Evolutionary conservation across 2,329 filamentous ascomycete species (phyloP), one percentile per base, ranked within the genome.

Genomic region (Fusarium caatingaense): DNA sequence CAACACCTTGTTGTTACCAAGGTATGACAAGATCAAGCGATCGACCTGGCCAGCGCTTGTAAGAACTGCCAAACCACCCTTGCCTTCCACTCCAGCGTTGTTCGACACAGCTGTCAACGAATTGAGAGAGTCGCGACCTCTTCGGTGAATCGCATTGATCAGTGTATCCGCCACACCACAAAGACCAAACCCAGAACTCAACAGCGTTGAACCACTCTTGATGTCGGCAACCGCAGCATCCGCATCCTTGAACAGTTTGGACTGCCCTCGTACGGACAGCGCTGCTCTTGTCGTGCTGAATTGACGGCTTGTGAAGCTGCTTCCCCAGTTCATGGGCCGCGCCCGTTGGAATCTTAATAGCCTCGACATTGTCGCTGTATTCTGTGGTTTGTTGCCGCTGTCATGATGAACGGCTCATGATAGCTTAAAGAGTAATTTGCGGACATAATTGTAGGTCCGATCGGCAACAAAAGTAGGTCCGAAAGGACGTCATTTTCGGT

Each of bases 141-240:
- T 81, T 20, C 83, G 83, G 58, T 88, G 85, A 41, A 95, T 86
- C 18, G 90, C 89, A 42, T 88, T 84, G 73, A 94, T 94, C 9
- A 94, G 81, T 0, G 92, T 93, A 76, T 93, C 91, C 57, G 90
- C 88, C 20, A 94, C 91, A 69, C 92, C 92, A 72, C 91, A 94
- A 15, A 95, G 86, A n/a, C 93, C 93, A 78, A 95, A 95, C 2
- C 92, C 93, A 18, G 92, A 90, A 76, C 92, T 93, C 58, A 95
- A 83, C 37, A 95, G 83, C 0, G 88, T 92, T 13, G 88, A 89
- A 57, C 92, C 88, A 73, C 91, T 90, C 76, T 90, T 83, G 60
- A 94, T 82, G 76, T 93, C 92, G 5, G 88, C 86, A 42, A 94
- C 87, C 8, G 92, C 92, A 44, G 88, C 88, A 67, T 91, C 89